Percentiles rank a stretch among this genome's conserved stretches.
Conservation (phyloP, 2,329 filamentous ascomycete species). For the Sclerotinia sclerotiorum region DNA sequence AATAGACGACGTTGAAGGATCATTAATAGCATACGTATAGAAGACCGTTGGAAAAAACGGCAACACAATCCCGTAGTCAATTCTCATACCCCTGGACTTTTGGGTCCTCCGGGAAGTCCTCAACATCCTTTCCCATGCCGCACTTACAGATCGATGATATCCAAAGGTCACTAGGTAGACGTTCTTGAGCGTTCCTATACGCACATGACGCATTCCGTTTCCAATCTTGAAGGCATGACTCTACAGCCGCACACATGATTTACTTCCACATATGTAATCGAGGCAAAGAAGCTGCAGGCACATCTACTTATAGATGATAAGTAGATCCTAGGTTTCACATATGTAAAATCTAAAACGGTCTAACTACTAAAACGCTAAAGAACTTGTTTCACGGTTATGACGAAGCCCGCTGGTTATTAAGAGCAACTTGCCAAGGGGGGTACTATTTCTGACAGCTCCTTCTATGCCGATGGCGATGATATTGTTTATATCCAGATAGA, state of each 20-base stretch:
- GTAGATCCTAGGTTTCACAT: not conserved
- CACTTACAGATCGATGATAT: not conserved
- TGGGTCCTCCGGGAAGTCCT: not conserved
- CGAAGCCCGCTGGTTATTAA: not conserved
- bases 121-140: conserved; percentile 9
- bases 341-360: not conserved
- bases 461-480: not conserved
- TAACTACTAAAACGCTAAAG: not conserved
- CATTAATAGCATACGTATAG: not conserved
- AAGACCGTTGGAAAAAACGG: conserved; percentile 12
- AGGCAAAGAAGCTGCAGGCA: not conserved
- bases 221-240: conserved; percentile 10
- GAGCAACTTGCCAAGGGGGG: not conserved
- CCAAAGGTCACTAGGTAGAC: not conserved
- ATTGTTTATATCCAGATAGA: not conserved
- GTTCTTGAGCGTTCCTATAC: not conserved
- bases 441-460: not conserved
- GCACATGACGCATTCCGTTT: not conserved
- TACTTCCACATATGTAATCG: conserved; percentile 3
- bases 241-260: not conserved
- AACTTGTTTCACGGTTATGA: conserved; percentile 6
- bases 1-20: not conserved
- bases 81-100: not conserved
- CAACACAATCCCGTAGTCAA: conserved; percentile 1
- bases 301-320: not conserved